Evolutionary conservation across 371 early-diverging fungal species (phyloP), one percentile per base, ranked within the genome.

Genomic region (Globomyces sp.): DNA sequence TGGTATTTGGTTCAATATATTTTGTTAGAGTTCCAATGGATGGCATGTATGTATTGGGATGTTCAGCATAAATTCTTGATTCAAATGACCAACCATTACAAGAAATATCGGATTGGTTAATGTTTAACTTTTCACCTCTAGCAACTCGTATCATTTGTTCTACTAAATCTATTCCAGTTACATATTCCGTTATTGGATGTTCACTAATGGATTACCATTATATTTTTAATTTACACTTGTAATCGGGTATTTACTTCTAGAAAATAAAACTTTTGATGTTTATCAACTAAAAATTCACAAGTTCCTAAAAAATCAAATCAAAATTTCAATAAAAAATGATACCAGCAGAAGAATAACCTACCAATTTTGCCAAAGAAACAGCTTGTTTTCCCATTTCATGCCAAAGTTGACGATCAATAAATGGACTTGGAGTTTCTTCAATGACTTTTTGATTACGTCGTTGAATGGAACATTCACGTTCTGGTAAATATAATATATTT

Each of bases 381-480:
- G 99, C 97, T 42, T 94, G 92, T 80, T 91, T 91, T 74, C 95
- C 96, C 96, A 99, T 96, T 55, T 90, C 84, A 50, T 70, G 65
- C 62, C 92, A 89, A 69, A 94, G 93, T 0, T 90, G 85, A 34
- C 86, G 87, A n/a, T 84, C 84, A 71, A 89, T 82, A 69, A 94
- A 94, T 57, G 93, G 90, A 53, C 87, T 90, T 50, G 99, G 99
- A 3, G 98, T 96, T 60, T 81, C 82, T 65, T 81, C 82, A 61
- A 81, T 73, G 40, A 81, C 79, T 50, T 59, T 63, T 66, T 87
- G 99, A 77, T 99, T 96, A 67, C 99, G 90, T 68, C 99, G 89
- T 83, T 99, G 99, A 52, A 99, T 93, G 9, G 98, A 96, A 79
- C 99, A 99, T 80, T 99, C 99, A 90, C 95, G 73, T 86, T 89